Base-by-base conservation (phyloP, 495 filamentous ascomycete genomes). In the Cercophora samala region DNA sequence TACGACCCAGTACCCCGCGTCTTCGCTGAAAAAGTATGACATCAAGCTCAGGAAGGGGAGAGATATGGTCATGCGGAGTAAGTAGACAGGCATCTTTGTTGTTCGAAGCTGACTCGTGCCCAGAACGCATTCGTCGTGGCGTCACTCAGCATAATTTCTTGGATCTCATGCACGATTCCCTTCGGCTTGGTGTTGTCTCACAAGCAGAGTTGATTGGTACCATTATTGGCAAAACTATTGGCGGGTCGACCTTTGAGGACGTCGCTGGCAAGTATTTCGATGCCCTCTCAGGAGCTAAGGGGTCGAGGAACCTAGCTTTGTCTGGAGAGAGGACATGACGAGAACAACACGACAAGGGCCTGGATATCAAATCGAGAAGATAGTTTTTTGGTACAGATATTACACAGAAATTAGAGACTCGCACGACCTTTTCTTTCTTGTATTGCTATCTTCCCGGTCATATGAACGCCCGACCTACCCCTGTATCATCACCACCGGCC, bases 21-120 rank as follows among this genome's bases (percentile, higher is more conserved):
- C 78, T 17, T 67, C 68, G 9, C 74, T 80, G 22, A 59, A 67
- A 54, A 72, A 69, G 42, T 80, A 80, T 63, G 70, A 74, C 32
- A 78, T 80, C 69, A 75, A 74, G 46, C 66, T 79, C 9, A 70
- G 73, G n/a, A 80, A 80, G 58, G 73, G 69, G 21, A 67, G 70
- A 51, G 72, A 75, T 58, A 21, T 63, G 6, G 73, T 72, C 6
- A 73, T 74, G 70, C 74, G 74, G 59, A 78, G 75, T 76, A 37
- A 63, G 74, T 69, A 5, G 23, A 9, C 8, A 19, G 4, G 23
- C 26, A 5, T 62, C 17, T 19, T 11, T 0, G 61, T 3, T 26
- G 19, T 62, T 52, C 3, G 25, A 23, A 19, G 29, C 5, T 24
- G 15, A 54, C 52, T 6, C 15, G 15, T 4, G n/a, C 24, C 32